Evolutionary conservation across 139 green algal genomes (phyloP), one percentile per base, ranked within the genome.

Genomic region (Chlorella vulgaris): DNA sequence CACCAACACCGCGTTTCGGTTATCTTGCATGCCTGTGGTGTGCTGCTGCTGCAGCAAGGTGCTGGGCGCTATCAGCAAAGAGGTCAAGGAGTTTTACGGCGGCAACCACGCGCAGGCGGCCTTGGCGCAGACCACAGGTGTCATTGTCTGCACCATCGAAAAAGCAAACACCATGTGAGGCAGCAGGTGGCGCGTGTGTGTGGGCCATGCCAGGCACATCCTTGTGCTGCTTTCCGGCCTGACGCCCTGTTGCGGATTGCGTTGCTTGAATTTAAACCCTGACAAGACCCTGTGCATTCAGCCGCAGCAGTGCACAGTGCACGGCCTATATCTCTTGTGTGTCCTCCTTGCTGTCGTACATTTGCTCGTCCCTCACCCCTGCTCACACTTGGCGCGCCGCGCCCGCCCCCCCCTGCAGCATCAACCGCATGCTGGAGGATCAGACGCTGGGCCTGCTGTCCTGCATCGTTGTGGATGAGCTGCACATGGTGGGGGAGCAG

Each of bases 111-210:
- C 28, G 6, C 68, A 62, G 1, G 69, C 65, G 53, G 86, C 68
- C 0, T 69, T 83, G 31, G 40, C 60, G 26, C 15, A 35, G 6
- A 60, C 35, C 28, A 83, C 78, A 1, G 91, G 94, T 70, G 87
- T 96, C 39, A 88, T 85, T 50, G 91, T 98, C 63, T 95, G 88
- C 85, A 97, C 93, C 24, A 94, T 96, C 8, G 93, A 97, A 87
- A 97, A 96, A 86, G 93, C 93, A 40, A 97, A 97, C 65, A 74
- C 76, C 3, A 35, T 93, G 39, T 89, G 66, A 62, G n/a, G n/a
- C n/a, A n/a, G n/a, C n/a, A n/a, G 70, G 88, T 87, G 69, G 29
- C 88, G 68, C 82, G 87, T 47, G 85, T 89, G 84, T 75, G 28
- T 26, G 40, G n/a, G n/a, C n/a, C n/a, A n/a, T n/a, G n/a, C n/a